A percentile compares a stretch with the other conserved stretches of the same genome.
phyloP scores from a whole-genome alignment of 345 rosid species.

The Arabis hirsuta region DNA sequence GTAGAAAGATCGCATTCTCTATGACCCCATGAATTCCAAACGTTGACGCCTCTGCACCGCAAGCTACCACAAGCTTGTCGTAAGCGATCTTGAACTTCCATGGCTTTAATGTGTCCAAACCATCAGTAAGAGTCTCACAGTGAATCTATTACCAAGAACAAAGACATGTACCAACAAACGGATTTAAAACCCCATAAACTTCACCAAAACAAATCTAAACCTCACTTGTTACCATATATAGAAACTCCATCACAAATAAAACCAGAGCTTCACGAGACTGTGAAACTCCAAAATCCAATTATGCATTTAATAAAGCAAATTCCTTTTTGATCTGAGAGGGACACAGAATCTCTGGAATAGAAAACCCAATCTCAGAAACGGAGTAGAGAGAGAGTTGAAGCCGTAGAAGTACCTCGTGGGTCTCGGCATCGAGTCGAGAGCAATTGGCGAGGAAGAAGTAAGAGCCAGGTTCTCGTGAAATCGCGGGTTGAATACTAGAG shows the following conservation, averaged over 20 bases:
- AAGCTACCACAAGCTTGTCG: constrained; percentile 85
- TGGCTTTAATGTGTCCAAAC: constrained; percentile 53
- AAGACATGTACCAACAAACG: constrained; percentile 3
- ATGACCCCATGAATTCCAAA: constrained; percentile 82
- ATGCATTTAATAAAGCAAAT: no score
- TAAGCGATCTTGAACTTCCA: constrained; percentile 80
- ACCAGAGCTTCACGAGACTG: not conserved
- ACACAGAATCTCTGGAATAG: not conserved
- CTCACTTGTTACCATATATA: not conserved
- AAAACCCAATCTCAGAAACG: not conserved
- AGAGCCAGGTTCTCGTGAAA: constrained; percentile 73
- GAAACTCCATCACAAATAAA: constrained; percentile 12
- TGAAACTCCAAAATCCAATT: not conserved
- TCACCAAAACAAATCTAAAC: not conserved
- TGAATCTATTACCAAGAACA: constrained; percentile 59
- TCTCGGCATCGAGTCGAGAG: constrained; percentile 58
- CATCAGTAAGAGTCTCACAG: constrained; percentile 84
- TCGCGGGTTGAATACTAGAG: constrained; percentile 83
- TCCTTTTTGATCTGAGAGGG: not conserved
- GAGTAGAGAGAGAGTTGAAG: not conserved
- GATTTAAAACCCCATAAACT: constrained; percentile 17
- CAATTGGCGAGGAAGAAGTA: constrained; percentile 79
- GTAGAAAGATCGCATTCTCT: constrained; percentile 78
- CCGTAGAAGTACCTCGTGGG: constrained; percentile 53
- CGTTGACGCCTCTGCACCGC: constrained; percentile 85